Conservation (phyloP, 2,329 filamentous ascomycete genomes). For the Colletotrichum sp. region DNA sequence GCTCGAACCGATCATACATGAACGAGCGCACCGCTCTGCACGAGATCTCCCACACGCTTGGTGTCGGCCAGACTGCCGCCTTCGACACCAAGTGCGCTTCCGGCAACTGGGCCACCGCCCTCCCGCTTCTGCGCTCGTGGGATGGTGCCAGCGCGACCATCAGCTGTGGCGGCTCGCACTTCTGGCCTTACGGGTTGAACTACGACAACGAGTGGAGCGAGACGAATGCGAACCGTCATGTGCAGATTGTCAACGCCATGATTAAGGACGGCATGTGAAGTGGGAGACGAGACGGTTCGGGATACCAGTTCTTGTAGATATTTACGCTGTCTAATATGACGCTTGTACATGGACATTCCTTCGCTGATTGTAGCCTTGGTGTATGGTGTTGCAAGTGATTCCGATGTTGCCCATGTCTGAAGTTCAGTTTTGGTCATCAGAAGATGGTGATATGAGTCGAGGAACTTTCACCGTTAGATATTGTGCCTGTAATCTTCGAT, state of each 20-base stretch:
- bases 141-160: conserved; percentile 42
- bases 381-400: neutral
- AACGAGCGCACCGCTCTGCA: conserved; percentile 53
- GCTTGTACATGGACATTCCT: neutral
- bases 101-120: conserved; percentile 45
- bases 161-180: conserved; percentile 43
- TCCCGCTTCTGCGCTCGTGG: conserved; percentile 41
- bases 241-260: conserved; percentile 49
- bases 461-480: fast-evolving
- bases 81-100: conserved; percentile 44
- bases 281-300: neutral
- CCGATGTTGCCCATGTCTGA: neutral
- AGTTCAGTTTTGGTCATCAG: neutral
- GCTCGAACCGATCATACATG: conserved; percentile 50
- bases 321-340: neutral
- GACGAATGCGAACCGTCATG: conserved; percentile 48
- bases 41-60: conserved; percentile 53
- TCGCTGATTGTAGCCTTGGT: neutral
- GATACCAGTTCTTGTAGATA: neutral
- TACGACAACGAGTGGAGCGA: conserved; percentile 51
- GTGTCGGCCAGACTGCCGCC: conserved; percentile 48
- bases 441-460: neutral
- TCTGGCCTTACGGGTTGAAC: conserved; percentile 48
- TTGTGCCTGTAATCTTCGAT: neutral
- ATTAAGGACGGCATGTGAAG: conserved; percentile 42